Evolutionary conservation across 2,329 filamentous ascomycete species (phyloP).

Genomic region (Tolypocladium guangdongense): DNA sequence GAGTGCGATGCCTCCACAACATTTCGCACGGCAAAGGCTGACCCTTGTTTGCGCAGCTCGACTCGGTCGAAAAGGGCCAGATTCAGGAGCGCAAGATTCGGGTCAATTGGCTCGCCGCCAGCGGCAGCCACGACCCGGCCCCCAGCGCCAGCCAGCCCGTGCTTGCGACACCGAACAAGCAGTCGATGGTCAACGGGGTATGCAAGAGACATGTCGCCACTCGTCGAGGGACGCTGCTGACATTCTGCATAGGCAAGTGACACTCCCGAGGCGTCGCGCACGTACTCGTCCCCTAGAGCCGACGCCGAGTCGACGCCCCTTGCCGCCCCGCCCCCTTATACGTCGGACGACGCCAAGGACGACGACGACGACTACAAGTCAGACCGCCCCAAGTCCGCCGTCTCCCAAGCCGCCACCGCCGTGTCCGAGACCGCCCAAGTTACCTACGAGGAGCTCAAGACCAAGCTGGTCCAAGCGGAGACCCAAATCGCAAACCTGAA

Average conservation of each 20-base stretch:
- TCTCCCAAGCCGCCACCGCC: slow-evolving; percentile 31
- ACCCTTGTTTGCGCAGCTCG: slow-evolving; percentile 48
- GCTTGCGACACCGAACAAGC: slow-evolving; percentile 30
- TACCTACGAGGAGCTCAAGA: slow-evolving; percentile 51
- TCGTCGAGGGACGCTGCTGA: neutral
- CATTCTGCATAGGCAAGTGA: slow-evolving; percentile 19
- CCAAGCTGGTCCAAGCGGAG: slow-evolving; percentile 65
- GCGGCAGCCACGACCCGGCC: slow-evolving; percentile 27
- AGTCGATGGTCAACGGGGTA: slow-evolving; percentile 29
- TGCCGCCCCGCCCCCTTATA: slow-evolving; percentile 21
- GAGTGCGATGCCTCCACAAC: slow-evolving; percentile 22
- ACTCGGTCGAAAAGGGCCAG: slow-evolving; percentile 62
- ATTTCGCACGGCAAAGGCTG: neutral
- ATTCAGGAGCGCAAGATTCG: slow-evolving; percentile 95
- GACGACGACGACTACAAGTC: slow-evolving; percentile 16
- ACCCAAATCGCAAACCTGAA: slow-evolving; percentile 60
- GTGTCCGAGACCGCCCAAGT: slow-evolving; percentile 32
- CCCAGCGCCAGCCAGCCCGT: slow-evolving; percentile 8
- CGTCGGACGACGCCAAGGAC: slow-evolving; percentile 21
- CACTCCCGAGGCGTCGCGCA: slow-evolving; percentile 33
- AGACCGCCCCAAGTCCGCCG: slow-evolving; percentile 16
- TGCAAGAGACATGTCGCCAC: slow-evolving; percentile 9
- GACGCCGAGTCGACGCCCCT: slow-evolving; percentile 19
- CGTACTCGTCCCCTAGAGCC: slow-evolving; percentile 33
- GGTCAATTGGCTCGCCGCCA: slow-evolving; percentile 68